Evolutionary conservation across 2,329 filamentous ascomycete genomes (phyloP).

Genomic region (Davidsoniella virescens): DNA sequence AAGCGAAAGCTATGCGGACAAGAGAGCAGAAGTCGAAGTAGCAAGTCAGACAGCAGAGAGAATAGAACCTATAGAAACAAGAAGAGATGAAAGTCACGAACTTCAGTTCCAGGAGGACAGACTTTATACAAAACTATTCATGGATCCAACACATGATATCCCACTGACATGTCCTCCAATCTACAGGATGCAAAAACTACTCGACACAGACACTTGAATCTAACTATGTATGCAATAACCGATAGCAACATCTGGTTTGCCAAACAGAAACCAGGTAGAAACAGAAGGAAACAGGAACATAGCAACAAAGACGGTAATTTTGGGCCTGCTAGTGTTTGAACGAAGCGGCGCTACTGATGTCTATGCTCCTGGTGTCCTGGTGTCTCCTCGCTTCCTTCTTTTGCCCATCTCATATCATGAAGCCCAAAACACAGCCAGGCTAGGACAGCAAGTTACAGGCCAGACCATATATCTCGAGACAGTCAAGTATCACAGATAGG

Average conservation of each 20-base stretch:
- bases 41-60: conserved; percentile 1
- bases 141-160: too few species aligned
- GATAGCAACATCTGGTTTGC: neutral
- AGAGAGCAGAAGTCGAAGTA: conserved; percentile 7
- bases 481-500: neutral
- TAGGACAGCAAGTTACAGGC: neutral
- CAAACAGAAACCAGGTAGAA: neutral
- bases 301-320: too few species aligned
- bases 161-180: too few species aligned
- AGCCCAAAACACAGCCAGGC: conserved; percentile 1
- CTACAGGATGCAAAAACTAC: neutral
- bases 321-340: too few species aligned
- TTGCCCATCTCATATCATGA: too few species aligned
- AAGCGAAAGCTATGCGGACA: conserved; percentile 2
- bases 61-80: neutral
- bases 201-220: neutral
- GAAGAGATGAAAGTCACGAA: neutral
- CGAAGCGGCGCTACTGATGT: too few species aligned
- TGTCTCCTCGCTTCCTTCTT: too few species aligned
- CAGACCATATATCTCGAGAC: conserved; percentile 12
- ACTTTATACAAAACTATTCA: neutral
- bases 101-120: neutral
- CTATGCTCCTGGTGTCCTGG: too few species aligned
- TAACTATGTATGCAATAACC: neutral
- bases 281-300: too few species aligned